Base-by-base conservation (phyloP, 192 early-diverging fungal genomes). In the Gryganskiella cystojenkinii region DNA sequence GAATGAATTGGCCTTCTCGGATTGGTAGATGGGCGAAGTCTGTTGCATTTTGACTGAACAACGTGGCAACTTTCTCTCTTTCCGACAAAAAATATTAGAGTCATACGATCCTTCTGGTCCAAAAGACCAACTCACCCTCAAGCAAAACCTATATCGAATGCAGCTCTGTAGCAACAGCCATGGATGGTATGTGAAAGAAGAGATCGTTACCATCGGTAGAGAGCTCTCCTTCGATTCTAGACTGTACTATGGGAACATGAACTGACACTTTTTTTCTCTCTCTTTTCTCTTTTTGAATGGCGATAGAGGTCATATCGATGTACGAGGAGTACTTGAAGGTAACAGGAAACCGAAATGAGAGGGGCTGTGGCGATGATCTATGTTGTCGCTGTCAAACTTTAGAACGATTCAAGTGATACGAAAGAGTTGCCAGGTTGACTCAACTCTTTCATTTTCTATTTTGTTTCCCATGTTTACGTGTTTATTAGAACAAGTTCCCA, bases 131-230 rank as follows among this genome's bases (percentile, higher is more conserved):
- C 6, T 59, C 74, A 1, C 45, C 65, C 30, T 69, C 74, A 3
- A 78, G 74, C 67, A 78, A 78, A 64, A 69, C 74, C 19, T 78
- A 78, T 19, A 60, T 78, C 61, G 74, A 78, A 40, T 78, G 74
- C 27, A 2, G 45, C 27, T 78, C 74, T 11, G 74, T 78, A 1
- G 74, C 74, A n/a, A n/a, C 19, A 33, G 74, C 74, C n/a, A 78
- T 78, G 74, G 74, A 78, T 54, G 74, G 74, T 78, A 78, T 46
- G 50, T 3, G 35, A 42, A 8, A 30, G 19, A 1, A 1, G 40
- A 22, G n/a, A n/a, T n/a, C n/a, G n/a, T n/a, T n/a, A n/a, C n/a
- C n/a, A n/a, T n/a, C n/a, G n/a, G n/a, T n/a, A n/a, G n/a, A n/a
- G n/a, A n/a, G n/a, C n/a, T n/a, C n/a, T n/a, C n/a, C n/a, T n/a